These are phyloP conservation scores for Tylopilus rubrobrunneus DNA, from an alignment of 768 basidiomycete genomes.

Conservation along the genomic window DNA sequence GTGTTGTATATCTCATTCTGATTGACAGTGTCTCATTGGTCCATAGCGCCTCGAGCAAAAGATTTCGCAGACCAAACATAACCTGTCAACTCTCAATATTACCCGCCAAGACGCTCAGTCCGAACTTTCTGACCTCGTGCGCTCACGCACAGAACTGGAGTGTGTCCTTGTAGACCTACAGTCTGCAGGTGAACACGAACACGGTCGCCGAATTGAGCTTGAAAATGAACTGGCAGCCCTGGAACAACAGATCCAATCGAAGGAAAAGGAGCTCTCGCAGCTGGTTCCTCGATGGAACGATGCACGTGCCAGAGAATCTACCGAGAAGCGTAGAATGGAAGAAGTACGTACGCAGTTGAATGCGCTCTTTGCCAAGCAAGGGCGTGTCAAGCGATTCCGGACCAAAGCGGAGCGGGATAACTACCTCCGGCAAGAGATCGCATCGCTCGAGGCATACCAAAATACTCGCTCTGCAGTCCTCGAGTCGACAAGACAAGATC, in stretches of 20 bases:
- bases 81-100: slow-evolving; percentile 63
- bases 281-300: slow-evolving; percentile 71
- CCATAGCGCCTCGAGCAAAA: slow-evolving; percentile 69
- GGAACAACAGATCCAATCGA: slow-evolving; percentile 55
- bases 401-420: slow-evolving; percentile 81
- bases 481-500: slow-evolving; percentile 47
- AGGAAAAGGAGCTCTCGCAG: slow-evolving; percentile 58
- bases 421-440: slow-evolving; percentile 77
- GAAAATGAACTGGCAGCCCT: slow-evolving; percentile 62
- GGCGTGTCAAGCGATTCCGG: slow-evolving; percentile 79
- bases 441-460: slow-evolving; percentile 60
- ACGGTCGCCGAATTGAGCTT: slow-evolving; percentile 59
- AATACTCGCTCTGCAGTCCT: slow-evolving; percentile 54
- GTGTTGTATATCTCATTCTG: slow-evolving; percentile 11
- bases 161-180: slow-evolving; percentile 79
- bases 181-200: slow-evolving; percentile 58
- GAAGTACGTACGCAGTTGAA: slow-evolving; percentile 66
- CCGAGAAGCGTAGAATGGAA: slow-evolving; percentile 68
- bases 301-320: slow-evolving; percentile 44
- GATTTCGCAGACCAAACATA: slow-evolving; percentile 66
- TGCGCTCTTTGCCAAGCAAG: slow-evolving; percentile 86
- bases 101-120: slow-evolving; percentile 72
- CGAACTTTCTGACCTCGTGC: slow-evolving; percentile 84
- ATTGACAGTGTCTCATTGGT: not conserved
- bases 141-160: slow-evolving; percentile 80